These are phyloP conservation scores for Xylaria sp. DNA, from an alignment of 2,329 filamentous ascomycete genomes.

Conservation along the genomic window DNA sequence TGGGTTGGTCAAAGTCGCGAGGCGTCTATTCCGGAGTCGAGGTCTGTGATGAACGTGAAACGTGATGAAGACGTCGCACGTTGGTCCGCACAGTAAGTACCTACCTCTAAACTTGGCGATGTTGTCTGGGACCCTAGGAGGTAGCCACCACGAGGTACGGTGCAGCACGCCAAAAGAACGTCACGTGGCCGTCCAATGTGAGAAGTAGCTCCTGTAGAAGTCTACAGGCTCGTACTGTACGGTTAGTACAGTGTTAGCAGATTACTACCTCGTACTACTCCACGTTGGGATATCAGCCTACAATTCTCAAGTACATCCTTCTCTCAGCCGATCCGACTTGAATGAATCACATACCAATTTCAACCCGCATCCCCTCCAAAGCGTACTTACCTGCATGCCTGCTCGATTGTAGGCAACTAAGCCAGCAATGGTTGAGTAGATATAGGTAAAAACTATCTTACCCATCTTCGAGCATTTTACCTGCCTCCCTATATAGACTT, in stretches of 20 bases:
- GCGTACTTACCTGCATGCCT: not conserved
- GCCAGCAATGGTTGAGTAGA: not conserved
- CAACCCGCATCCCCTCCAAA: slow-evolving; percentile 3
- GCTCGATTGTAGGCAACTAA: too few relatives aligned
- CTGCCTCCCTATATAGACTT: too few relatives aligned
- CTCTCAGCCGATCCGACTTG: slow-evolving; percentile 10
- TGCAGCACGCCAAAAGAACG: too few relatives aligned
- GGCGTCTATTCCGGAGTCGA: not conserved
- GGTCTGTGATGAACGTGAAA: not conserved
- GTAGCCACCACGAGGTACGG: too few relatives aligned
- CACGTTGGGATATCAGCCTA: too few relatives aligned
- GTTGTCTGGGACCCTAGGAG: too few relatives aligned
- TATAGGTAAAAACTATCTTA: too few relatives aligned
- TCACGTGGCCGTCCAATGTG: slow-evolving; percentile 25
- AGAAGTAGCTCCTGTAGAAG: slow-evolving; percentile 20
- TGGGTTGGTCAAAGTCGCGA: not conserved
- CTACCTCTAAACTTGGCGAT: too few relatives aligned
- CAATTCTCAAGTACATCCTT: slow-evolving; percentile 11
- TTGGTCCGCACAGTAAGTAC: not conserved
- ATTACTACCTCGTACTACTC: not conserved
- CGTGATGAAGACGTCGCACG: not conserved
- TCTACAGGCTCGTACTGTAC: too few relatives aligned
- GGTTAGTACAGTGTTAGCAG: slow-evolving; percentile 18
- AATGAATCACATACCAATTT: not conserved
- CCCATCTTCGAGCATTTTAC: too few relatives aligned